Percentiles rank a stretch among this genome's conserved stretches.
These are phyloP conservation scores for Elsinoe ampelina DNA, from an alignment of 2,329 filamentous ascomycete species.

Conservation along the genomic window DNA sequence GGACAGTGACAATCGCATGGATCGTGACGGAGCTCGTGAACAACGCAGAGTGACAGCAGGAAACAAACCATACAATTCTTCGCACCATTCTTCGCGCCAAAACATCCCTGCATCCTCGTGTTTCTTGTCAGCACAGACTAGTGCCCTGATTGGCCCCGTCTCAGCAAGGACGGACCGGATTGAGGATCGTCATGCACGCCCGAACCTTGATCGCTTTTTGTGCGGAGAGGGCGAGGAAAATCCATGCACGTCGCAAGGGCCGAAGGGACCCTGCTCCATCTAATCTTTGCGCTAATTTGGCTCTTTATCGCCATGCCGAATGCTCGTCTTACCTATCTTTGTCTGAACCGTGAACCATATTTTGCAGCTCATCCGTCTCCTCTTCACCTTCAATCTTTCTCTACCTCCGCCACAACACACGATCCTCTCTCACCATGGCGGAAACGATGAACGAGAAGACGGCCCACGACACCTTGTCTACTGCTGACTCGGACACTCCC, in stretches of 20 bases:
- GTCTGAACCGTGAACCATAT: conserved; percentile 4
- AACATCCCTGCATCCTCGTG: not conserved
- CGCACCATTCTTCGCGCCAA: not conserved
- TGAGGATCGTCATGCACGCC: not conserved
- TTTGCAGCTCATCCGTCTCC: not conserved
- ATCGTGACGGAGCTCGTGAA: not conserved
- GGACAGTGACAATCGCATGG: no score
- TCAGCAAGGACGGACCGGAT: not conserved
- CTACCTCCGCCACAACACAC: conserved; percentile 11
- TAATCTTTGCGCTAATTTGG: not conserved
- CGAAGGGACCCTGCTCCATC: conserved; percentile 1
- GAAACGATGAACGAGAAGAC: conserved; percentile 17
- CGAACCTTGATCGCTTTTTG: not conserved
- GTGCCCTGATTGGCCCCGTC: not conserved
- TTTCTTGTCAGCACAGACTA: not conserved
- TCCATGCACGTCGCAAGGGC: not conserved
- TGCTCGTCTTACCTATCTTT: not conserved
- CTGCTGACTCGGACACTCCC: conserved; percentile 3
- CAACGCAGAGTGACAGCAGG: not conserved
- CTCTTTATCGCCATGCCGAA: not conserved
- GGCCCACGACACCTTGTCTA: not conserved
- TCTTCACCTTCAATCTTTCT: not conserved
- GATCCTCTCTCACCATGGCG: conserved; percentile 15
- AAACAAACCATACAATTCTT: not conserved
- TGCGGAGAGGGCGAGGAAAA: not conserved